These are phyloP conservation scores for Nectriaceae sp. DNA, from an alignment of 2,329 filamentous ascomycete genomes.

Conservation along the genomic window DNA sequence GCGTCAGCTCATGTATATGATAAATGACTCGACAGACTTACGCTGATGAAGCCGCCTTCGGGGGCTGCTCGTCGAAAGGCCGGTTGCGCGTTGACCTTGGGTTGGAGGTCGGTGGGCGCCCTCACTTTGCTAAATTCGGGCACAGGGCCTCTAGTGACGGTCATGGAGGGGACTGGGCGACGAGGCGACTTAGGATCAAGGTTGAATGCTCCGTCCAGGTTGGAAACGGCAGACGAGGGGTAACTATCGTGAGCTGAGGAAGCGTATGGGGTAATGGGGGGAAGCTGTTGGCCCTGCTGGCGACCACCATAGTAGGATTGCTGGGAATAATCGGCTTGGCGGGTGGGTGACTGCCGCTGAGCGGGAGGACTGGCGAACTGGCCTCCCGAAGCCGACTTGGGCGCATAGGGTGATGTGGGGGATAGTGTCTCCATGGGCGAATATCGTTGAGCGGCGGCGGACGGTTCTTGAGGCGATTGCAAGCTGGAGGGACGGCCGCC, in stretches of 20 bases:
- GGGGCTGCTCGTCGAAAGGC: conserved; percentile 91
- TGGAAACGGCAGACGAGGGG: conserved; percentile 69
- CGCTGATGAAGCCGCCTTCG: conserved; percentile 96
- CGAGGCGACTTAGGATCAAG: conserved; percentile 61
- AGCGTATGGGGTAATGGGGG: conserved; percentile 71
- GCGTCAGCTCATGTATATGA: conserved; percentile 11
- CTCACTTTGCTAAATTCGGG: conserved; percentile 85
- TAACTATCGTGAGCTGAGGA: conserved; percentile 67
- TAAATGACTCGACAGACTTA: conserved; percentile 47
- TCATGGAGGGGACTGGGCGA: conserved; percentile 49
- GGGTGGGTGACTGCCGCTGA: conserved; percentile 77
- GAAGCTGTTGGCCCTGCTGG: conserved; percentile 64
- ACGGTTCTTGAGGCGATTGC: conserved; percentile 71
- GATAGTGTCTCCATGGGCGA: conserved; percentile 91
- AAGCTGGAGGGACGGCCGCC: conserved; percentile 58
- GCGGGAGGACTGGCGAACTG: conserved; percentile 55
- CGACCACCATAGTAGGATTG: conserved; percentile 59
- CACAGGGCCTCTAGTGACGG: conserved; percentile 65
- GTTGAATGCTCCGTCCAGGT: conserved; percentile 67
- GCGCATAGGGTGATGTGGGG: conserved; percentile 74
- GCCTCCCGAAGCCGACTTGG: conserved; percentile 61
- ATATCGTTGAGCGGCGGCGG: conserved; percentile 85
- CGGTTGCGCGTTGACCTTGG: conserved; percentile 84
- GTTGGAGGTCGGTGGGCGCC: conserved; percentile 72
- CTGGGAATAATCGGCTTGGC: conserved; percentile 62